Evolutionary conservation across 345 rosid genomes (phyloP).

Genomic region (Hypericum androsaemum): DNA sequence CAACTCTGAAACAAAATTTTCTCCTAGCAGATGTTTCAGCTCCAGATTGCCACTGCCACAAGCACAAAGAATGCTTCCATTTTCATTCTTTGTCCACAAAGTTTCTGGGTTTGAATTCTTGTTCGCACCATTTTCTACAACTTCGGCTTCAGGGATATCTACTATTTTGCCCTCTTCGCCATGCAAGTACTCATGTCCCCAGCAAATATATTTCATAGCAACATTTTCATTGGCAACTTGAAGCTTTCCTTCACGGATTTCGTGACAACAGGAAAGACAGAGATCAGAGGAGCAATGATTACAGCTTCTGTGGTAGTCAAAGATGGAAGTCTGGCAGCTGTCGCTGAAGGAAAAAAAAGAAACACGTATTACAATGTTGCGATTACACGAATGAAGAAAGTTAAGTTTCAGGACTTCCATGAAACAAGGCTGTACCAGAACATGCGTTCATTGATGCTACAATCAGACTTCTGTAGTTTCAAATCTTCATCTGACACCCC

Average conservation of each 20-base stretch:
- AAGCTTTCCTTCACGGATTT: constrained; percentile 14
- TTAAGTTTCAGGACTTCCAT: too few relatives aligned
- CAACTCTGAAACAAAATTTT: too few relatives aligned
- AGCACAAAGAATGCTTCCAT: too few relatives aligned
- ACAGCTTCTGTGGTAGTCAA: constrained; percentile 20
- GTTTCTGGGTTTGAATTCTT: too few relatives aligned
- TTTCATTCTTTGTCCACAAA: too few relatives aligned
- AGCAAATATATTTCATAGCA: background rate
- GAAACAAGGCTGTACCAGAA: constrained; percentile 22
- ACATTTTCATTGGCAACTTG: constrained; percentile 9
- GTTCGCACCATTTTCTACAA: too few relatives aligned
- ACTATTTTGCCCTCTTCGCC: background rate
- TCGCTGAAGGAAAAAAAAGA: constrained; percentile 12
- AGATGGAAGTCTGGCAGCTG: constrained; percentile 45
- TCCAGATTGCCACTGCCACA: too few relatives aligned
- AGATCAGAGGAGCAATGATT: constrained; percentile 18
- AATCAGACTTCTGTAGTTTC: constrained; percentile 12
- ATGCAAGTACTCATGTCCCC: background rate
- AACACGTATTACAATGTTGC: background rate
- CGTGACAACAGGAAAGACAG: constrained; percentile 21
- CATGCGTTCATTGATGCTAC: constrained; percentile 22
- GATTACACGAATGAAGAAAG: too few relatives aligned
- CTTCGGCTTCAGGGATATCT: too few relatives aligned
- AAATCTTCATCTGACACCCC: constrained; percentile 15
- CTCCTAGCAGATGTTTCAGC: too few relatives aligned